Percentiles rank a stretch among this genome's conserved stretches.
These are phyloP conservation scores for grape (Vitis vinifera) DNA, from an alignment of 164 flowering plant genomes.

Conservation along the genomic window DNA sequence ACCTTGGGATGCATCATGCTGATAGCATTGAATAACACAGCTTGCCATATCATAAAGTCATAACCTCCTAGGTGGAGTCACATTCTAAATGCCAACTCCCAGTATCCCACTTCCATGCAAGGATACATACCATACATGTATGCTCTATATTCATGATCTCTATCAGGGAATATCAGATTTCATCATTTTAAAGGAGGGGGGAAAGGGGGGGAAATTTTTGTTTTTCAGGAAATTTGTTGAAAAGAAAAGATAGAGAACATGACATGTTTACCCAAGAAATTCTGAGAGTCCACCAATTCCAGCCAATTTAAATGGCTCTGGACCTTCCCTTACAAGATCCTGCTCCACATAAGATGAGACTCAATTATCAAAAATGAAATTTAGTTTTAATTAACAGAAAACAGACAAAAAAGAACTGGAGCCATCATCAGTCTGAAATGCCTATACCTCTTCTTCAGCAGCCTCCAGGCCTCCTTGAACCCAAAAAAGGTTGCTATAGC, in stretches of 20 bases:
- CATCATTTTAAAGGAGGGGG: background rate
- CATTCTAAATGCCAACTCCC: too few species aligned
- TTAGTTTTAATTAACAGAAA: background rate
- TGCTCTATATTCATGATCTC: too few species aligned
- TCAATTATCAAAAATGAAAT: background rate
- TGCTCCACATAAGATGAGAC: slow-evolving; percentile 25
- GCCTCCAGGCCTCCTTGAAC: slow-evolving; percentile 95
- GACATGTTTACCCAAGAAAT: slow-evolving; percentile 76
- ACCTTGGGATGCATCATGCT: too few species aligned
- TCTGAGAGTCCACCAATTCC: slow-evolving; percentile 96
- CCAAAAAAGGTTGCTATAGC: slow-evolving; percentile 89
- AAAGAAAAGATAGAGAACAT: background rate
- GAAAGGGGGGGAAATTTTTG: background rate
- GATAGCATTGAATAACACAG: too few species aligned
- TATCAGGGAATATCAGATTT: background rate
- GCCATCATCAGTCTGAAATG: background rate
- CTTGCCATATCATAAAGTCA: too few species aligned
- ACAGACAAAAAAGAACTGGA: background rate
- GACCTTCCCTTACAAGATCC: slow-evolving; percentile 93
- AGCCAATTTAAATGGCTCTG: slow-evolving; percentile 86
- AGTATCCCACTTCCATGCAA: too few species aligned
- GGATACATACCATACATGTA: too few species aligned
- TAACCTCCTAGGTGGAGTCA: too few species aligned
- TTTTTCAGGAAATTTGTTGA: background rate
- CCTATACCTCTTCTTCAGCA: slow-evolving; percentile 92